Percentiles rank a stretch among this genome's conserved stretches.
phyloP scores from a whole-genome alignment of 2,329 filamentous ascomycete species.

The Akanthomyces lecanii region DNA sequence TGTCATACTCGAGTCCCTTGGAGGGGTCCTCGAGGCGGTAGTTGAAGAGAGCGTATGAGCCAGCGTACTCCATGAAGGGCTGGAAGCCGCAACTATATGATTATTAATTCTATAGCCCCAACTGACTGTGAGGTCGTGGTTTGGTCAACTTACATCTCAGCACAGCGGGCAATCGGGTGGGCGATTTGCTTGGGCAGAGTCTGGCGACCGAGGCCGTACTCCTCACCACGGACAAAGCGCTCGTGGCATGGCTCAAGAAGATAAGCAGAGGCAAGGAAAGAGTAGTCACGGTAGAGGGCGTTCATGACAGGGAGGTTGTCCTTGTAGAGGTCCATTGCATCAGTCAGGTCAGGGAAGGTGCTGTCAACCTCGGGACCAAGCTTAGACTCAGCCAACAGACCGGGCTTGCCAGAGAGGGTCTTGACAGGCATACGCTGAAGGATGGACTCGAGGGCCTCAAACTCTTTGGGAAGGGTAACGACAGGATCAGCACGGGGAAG shows the following conservation, averaged over 20 bases:
- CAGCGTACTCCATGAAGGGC: constrained; percentile 85
- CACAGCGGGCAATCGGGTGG: constrained; percentile 77
- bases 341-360: constrained; percentile 74
- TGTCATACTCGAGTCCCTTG: constrained; percentile 56
- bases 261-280: constrained; percentile 84
- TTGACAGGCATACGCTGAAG: constrained; percentile 75
- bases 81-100: constrained; percentile 63
- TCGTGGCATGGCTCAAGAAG: constrained; percentile 88
- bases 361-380: constrained; percentile 70
- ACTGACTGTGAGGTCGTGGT: background rate
- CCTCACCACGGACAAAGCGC: constrained; percentile 63
- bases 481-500: constrained; percentile 64
- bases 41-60: constrained; percentile 65
- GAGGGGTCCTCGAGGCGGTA: constrained; percentile 57
- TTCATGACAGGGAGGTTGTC: constrained; percentile 76
- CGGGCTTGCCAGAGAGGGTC: constrained; percentile 67
- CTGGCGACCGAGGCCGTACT: constrained; percentile 74
- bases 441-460: constrained; percentile 67
- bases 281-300: constrained; percentile 86
- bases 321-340: constrained; percentile 65
- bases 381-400: constrained; percentile 68
- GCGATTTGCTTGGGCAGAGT: constrained; percentile 69
- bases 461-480: constrained; percentile 64
- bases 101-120: constrained; percentile 1
- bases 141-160: constrained; percentile 64